Conservation (phyloP, 1,284 basidiomycete species). For the Cutaneotrichosporon sp. region DNA sequence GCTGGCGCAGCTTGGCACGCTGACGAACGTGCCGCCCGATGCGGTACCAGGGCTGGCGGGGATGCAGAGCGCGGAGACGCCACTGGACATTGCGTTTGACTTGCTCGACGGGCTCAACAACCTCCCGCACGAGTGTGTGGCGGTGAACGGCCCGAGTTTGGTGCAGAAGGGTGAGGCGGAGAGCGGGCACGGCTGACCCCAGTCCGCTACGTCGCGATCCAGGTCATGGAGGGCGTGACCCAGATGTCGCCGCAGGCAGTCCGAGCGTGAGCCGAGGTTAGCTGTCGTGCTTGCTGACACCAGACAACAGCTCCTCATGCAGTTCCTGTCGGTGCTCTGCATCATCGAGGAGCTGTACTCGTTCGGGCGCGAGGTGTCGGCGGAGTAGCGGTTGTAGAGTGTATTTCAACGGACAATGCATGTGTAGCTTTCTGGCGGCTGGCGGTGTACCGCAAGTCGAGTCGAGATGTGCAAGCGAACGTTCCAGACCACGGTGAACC, state of each 20-base stretch:
- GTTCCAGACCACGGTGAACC: too few species aligned
- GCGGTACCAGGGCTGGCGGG: slow-evolving; percentile 32
- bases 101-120: slow-evolving; percentile 46
- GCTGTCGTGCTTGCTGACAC: slow-evolving; percentile 6
- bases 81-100: slow-evolving; percentile 46
- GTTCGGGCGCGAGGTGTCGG: slow-evolving; percentile 37
- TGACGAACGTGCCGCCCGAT: slow-evolving; percentile 41
- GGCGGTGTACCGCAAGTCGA: too few species aligned
- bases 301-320: slow-evolving; percentile 45
- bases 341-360: slow-evolving; percentile 49
- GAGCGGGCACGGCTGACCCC: slow-evolving; percentile 3
- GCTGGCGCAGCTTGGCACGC: slow-evolving; percentile 31
- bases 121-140: slow-evolving; percentile 43
- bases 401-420: neutral
- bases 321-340: slow-evolving; percentile 44
- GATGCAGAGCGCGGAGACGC: slow-evolving; percentile 31
- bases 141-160: slow-evolving; percentile 46
- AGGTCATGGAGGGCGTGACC: slow-evolving; percentile 44
- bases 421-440: slow-evolving; percentile 1
- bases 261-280: slow-evolving; percentile 43
- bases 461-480: too few species aligned
- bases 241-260: slow-evolving; percentile 26
- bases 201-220: slow-evolving; percentile 49
- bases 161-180: slow-evolving; percentile 42
- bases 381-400: slow-evolving; percentile 21